Evolutionary conservation across 306 rosid genomes (phyloP).

Genomic region (Abrus precatorius): DNA sequence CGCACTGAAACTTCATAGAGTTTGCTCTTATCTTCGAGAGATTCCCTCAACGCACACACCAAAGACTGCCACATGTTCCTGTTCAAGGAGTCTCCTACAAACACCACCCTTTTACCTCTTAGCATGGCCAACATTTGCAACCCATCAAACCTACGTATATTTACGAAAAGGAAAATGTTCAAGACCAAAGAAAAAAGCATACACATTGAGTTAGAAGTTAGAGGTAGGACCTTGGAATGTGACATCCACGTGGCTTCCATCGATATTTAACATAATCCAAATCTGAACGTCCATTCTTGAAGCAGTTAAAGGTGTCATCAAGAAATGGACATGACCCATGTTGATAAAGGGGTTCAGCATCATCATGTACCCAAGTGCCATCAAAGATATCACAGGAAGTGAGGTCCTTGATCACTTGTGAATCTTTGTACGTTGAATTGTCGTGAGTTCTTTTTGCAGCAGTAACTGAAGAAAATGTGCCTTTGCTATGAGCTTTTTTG

Average conservation of each 20-base stretch:
- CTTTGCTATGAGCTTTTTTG: too few species aligned
- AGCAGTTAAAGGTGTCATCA: constrained; percentile 58
- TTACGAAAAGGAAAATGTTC: neutral
- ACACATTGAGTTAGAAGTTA: neutral
- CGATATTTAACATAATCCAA: constrained; percentile 42
- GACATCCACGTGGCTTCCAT: constrained; percentile 55
- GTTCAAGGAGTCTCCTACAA: constrained; percentile 60
- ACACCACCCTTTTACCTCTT: constrained; percentile 55
- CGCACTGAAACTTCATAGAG: constrained; percentile 38
- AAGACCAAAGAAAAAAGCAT: neutral
- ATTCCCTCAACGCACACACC: constrained; percentile 49
- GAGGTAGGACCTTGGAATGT: constrained; percentile 48
- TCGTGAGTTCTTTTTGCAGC: constrained; percentile 31
- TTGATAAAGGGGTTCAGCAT: constrained; percentile 30
- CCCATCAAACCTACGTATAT: constrained; percentile 49
- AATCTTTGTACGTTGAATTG: neutral
- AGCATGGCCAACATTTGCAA: constrained; percentile 48
- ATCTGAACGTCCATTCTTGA: constrained; percentile 55
- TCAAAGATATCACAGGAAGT: constrained; percentile 53
- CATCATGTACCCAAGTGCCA: constrained; percentile 50
- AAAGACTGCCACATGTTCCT: constrained; percentile 58
- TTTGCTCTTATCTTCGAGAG: constrained; percentile 49
- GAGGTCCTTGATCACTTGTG: constrained; percentile 37
- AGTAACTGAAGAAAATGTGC: constrained; percentile 35
- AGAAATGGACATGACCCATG: constrained; percentile 49